phyloP scores from a whole-genome alignment of 176 grass and related monocot genomes.

The Eleusine indica region DNA sequence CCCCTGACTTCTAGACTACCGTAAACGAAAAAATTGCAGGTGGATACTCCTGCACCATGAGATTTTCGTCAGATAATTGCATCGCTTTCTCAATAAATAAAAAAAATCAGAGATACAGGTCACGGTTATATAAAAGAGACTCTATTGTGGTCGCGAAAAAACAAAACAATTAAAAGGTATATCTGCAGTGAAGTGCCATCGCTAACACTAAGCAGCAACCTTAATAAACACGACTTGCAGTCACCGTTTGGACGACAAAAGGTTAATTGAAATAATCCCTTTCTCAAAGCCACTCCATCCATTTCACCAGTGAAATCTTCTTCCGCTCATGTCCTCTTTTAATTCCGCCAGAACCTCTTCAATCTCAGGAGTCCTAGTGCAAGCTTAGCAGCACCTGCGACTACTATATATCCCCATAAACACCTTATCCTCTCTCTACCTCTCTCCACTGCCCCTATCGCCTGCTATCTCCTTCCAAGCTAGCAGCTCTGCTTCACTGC shows the following conservation, averaged over 20 bases:
- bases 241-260: constrained; percentile 11
- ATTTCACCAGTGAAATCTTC: not conserved
- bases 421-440: constrained; percentile 56
- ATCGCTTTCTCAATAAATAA: not conserved
- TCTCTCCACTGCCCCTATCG: constrained; percentile 39
- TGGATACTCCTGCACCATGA: constrained; percentile 25
- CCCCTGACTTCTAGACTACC: not conserved
- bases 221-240: not conserved
- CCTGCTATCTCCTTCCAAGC: constrained; percentile 22
- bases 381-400: constrained; percentile 28
- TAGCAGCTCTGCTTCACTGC: not conserved
- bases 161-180: not conserved
- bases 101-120: not conserved
- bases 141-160: not conserved
- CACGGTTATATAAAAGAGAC: not conserved
- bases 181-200: not conserved
- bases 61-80: not conserved
- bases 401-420: constrained; percentile 42
- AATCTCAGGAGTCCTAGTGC: constrained; percentile 20
- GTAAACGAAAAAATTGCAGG: constrained; percentile 1
- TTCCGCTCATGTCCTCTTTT: constrained; percentile 32
- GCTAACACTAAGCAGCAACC: not conserved
- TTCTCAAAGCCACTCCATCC: not conserved
- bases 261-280: not conserved
- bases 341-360: constrained; percentile 20